Evolutionary conservation across 176 grass and related monocot species (phyloP).

Genomic region (Stipa capillata): DNA sequence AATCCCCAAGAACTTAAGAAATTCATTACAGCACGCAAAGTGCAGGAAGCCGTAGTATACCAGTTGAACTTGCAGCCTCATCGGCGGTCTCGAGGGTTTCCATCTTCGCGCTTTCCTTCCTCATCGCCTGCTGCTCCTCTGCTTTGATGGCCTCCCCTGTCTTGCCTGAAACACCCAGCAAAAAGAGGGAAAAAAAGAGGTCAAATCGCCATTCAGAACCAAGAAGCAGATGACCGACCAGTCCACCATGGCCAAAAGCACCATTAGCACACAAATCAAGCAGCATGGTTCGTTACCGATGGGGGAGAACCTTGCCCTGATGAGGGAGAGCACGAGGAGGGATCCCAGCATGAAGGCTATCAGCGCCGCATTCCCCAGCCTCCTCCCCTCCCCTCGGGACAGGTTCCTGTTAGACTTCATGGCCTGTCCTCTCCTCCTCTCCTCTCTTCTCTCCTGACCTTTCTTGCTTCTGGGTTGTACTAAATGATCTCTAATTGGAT

Average conservation of each 20-base stretch:
- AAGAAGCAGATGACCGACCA: neutral
- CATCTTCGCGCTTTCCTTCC: neutral
- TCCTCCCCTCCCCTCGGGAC: slow-evolving; percentile 29
- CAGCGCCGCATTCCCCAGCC: slow-evolving; percentile 43
- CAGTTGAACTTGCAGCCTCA: neutral
- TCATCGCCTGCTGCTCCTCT: slow-evolving; percentile 28
- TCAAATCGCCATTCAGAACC: neutral
- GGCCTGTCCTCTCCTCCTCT: neutral
- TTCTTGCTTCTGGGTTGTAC: neutral
- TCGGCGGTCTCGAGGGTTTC: neutral
- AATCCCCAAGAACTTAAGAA: neutral
- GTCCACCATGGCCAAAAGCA: neutral
- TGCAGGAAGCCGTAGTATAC: neutral
- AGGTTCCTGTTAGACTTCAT: slow-evolving; percentile 47
- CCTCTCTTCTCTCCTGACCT: neutral
- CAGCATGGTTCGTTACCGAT: neutral
- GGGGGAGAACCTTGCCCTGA: slow-evolving; percentile 43
- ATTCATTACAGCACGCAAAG: neutral
- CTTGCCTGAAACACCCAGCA: slow-evolving; percentile 9
- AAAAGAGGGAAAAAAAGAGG: neutral
- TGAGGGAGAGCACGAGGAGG: slow-evolving; percentile 38
- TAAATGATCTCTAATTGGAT: neutral
- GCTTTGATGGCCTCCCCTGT: slow-evolving; percentile 27
- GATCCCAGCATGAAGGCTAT: slow-evolving; percentile 48
- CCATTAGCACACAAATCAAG: neutral